Evolutionary conservation across 2,329 filamentous ascomycete genomes (phyloP), one percentile per base, ranked within the genome.

Genomic region (Paecilomyces fulvus): DNA sequence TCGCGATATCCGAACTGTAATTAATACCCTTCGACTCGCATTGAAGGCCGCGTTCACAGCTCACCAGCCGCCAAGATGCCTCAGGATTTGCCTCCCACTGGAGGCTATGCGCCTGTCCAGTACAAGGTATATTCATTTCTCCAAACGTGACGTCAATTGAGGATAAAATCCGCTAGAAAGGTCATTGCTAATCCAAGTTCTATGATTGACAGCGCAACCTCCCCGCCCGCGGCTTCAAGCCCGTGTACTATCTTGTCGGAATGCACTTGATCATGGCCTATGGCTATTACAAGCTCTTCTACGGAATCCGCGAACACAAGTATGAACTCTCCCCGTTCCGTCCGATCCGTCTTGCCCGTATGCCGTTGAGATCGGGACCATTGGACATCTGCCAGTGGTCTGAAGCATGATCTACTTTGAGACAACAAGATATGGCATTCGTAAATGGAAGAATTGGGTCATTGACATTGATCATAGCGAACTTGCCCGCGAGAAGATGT

Each of bases 401-500:
- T 30, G 43, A 43, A 53, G 49, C 37, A 51, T 30, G 37, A 30
- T 53, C 21, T 28, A n/a, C 53, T 30, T 21, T 20, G 14, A 52
- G 14, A 12, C 10, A 17, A 17, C 50, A 30, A 5, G 11, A 17
- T 12, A 14, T n/a, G 7, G 17, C 9, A 30, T n/a, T 17, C 3
- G 33, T 52, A 6, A 6, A 23, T 5, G 10, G 28, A 25, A 6
- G 21, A 25, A 25, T 14, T 51, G 17, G 49, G 3, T n/a, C 11
- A 14, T 43, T 59, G 61, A 43, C 61, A 60, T 49, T 51, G 31
- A n/a, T 0, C 25, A 57, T 67, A 96, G 92, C 70, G 94, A 99
- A 77, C 86, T 96, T 64, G 89, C 86, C 61, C 90, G 94, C 67
- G 94, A 99, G 72, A 99, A 97, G 81, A 94, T 96, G 84, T 99